Conservation (phyloP, 208 protist genomes). For the Herpetomonas muscarum region DNA sequence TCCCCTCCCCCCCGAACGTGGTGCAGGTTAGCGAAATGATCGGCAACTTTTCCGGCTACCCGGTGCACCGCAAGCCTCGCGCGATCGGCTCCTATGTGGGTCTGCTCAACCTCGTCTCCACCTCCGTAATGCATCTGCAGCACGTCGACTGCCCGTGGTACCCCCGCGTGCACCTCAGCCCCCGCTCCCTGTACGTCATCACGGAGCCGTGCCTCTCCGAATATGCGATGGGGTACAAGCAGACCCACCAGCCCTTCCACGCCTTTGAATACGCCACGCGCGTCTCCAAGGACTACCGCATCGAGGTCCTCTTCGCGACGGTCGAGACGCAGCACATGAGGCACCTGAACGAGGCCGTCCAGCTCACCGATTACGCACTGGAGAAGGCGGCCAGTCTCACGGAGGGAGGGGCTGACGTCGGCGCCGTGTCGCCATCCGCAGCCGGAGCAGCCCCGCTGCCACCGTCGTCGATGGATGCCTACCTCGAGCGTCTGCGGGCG, state of each 20-base stretch:
- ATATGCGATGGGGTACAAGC: conserved; percentile 86
- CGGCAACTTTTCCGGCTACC: conserved; percentile 85
- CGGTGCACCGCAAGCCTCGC: conserved; percentile 73
- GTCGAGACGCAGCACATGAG: conserved; percentile 69
- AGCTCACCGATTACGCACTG: conserved; percentile 78
- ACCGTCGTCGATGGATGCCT: conserved; percentile 30
- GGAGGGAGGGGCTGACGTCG: background rate
- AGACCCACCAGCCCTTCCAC: conserved; percentile 83
- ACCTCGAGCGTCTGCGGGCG: conserved; percentile 43
- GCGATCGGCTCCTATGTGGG: conserved; percentile 83
- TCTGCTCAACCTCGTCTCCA: conserved; percentile 83
- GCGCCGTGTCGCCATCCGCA: background rate
- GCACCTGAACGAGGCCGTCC: conserved; percentile 57
- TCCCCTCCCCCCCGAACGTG: conserved; percentile 79
- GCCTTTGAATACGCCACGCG: conserved; percentile 84
- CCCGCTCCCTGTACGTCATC: conserved; percentile 81
- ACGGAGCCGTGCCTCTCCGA: conserved; percentile 73
- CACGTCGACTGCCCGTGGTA: conserved; percentile 83
- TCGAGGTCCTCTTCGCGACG: conserved; percentile 86
- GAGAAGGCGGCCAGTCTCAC: conserved; percentile 4
- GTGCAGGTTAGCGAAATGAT: conserved; percentile 90
- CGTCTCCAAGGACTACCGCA: conserved; percentile 88
- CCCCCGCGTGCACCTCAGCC: conserved; percentile 72
- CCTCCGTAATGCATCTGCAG: conserved; percentile 76
- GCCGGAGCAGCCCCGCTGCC: background rate